Evolutionary conservation across 2,329 filamentous ascomycete species (phyloP), one percentile per base, ranked within the genome.

Genomic region (Exutisphaerella laricina): DNA sequence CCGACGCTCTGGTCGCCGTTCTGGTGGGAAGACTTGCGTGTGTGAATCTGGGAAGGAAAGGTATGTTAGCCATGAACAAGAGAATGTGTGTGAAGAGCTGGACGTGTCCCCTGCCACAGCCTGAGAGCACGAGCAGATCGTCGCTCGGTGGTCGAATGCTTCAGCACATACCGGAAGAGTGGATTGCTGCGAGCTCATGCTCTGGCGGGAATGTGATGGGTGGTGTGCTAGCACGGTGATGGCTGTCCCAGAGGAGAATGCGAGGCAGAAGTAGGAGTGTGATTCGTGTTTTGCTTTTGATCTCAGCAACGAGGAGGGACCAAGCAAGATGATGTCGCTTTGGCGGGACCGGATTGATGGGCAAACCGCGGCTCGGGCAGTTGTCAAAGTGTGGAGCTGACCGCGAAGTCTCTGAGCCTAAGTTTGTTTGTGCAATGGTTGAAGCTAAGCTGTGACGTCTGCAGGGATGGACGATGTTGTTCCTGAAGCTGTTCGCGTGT

Each of bases 401-500:
- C 13, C 36, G 14, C 23, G 36, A 39, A 39, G 36, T 30, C 36
- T 39, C 25, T 39, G 23, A 29, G 36, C 36, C n/a, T n/a, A n/a
- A n/a, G n/a, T n/a, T n/a, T n/a, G n/a, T n/a, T n/a, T n/a, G n/a
- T n/a, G n/a, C n/a, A n/a, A n/a, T n/a, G n/a, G n/a, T n/a, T n/a
- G n/a, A n/a, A n/a, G n/a, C n/a, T n/a, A n/a, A n/a, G n/a, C n/a
- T n/a, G n/a, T n/a, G n/a, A n/a, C 81, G 79, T 37, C 82, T 71
- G 55, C 78, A 79, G 52, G 79, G 74, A 34, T 73, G 66, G 59
- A 85, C 87, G 33, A 84, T 84, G 55, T 79, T 80, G 55, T 80
- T 78, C 67, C 80, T 82, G 56, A 96, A 83, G 30, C 75, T 75
- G 57, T 77, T 75, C 31, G 96, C 70, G 44, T 80, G 79, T 44